Evolutionary conservation across 2,329 filamentous ascomycete species (phyloP), one percentile per base, ranked within the genome.

Genomic region (Fusarium miscanthi): DNA sequence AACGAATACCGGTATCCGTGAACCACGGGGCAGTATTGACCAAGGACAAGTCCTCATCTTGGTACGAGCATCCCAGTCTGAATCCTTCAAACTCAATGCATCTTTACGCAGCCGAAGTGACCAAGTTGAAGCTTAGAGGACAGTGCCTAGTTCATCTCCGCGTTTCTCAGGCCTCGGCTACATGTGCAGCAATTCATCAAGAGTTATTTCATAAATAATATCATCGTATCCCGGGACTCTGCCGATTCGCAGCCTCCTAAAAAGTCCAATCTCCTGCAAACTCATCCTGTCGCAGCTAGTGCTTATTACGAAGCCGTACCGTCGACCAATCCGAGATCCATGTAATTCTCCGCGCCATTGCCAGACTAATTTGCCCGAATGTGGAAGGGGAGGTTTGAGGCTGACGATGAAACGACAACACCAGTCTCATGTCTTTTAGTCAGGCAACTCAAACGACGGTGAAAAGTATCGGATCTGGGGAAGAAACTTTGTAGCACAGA

Each of bases 331-430:
- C 38, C 48, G 23, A 45, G 30, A 70, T 21, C 66, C 46, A 66
- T 63, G 62, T 54, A 23, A 81, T 86, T 13, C 82, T 87, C 21
- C 83, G 84, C 56, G 58, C 66, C 35, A 57, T 69, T 59, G 46
- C 40, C 30, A 52, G 43, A 40, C 54, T 54, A 57, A 65, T 66
- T 41, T 66, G 48, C 58, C 42, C 52, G 61, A 59, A 57, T 27
- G 45, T 48, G 42, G 42, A 40, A 30, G 49, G 23, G 23, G 48
- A 61, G 49, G 49, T 48, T 63, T 63, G 53, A 72, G 59, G 60
- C 59, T 67, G 46, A 70, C 25, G 58, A 37, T 73, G 70, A 71
- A 73, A 73, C 70, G 37, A 51, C 38, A 63, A 51, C 33, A 33
- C 51, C 48, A 68, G 57, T 48, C 38, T 42, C 49, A 31, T 43